A percentile compares a stretch with the other conserved stretches of the same genome.
Evolutionary conservation across 208 protist species (phyloP).

Genomic region (Crithidia acanthocephali): DNA sequence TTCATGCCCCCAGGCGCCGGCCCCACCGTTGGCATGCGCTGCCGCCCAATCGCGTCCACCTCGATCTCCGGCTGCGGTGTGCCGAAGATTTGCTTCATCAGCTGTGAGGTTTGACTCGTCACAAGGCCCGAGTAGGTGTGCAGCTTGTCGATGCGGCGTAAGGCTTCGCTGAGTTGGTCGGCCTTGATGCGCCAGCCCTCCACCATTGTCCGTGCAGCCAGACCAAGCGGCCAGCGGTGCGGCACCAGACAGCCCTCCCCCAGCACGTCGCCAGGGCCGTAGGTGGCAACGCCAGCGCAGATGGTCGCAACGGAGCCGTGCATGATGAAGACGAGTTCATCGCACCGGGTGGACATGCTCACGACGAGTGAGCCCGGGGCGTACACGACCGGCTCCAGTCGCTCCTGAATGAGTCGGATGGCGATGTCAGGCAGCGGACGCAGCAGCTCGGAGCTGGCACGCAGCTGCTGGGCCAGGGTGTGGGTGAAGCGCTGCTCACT

Average conservation of each 20-base stretch:
- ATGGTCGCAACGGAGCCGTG: conserved; percentile 65
- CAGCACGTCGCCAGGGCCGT: conserved; percentile 76
- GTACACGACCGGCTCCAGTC: conserved; percentile 83
- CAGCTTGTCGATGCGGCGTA: conserved; percentile 69
- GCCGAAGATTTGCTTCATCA: conserved; percentile 75
- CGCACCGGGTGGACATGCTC: conserved; percentile 70
- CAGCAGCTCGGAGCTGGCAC: conserved; percentile 66
- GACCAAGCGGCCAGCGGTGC: conserved; percentile 84
- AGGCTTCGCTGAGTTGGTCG: conserved; percentile 61
- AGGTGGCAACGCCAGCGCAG: conserved; percentile 67
- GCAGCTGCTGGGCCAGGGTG: conserved; percentile 66
- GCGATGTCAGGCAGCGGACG: conserved; percentile 57
- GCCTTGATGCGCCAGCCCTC: conserved; percentile 84
- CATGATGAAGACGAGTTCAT: conserved; percentile 78
- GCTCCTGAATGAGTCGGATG: conserved; percentile 84
- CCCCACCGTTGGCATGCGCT: conserved; percentile 72
- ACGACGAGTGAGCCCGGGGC: conserved; percentile 72
- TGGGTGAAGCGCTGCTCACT: conserved; percentile 80
- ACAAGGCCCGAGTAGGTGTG: conserved; percentile 72
- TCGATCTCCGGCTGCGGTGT: conserved; percentile 66
- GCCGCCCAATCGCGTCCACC: conserved; percentile 68
- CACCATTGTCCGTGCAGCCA: conserved; percentile 82
- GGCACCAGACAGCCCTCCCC: conserved; percentile 79
- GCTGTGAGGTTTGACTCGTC: conserved; percentile 50
- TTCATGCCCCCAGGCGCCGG: conserved; percentile 51